Base-by-base conservation (phyloP, 2,329 filamentous ascomycete species). In the Myriosclerotinia duriaeana region DNA sequence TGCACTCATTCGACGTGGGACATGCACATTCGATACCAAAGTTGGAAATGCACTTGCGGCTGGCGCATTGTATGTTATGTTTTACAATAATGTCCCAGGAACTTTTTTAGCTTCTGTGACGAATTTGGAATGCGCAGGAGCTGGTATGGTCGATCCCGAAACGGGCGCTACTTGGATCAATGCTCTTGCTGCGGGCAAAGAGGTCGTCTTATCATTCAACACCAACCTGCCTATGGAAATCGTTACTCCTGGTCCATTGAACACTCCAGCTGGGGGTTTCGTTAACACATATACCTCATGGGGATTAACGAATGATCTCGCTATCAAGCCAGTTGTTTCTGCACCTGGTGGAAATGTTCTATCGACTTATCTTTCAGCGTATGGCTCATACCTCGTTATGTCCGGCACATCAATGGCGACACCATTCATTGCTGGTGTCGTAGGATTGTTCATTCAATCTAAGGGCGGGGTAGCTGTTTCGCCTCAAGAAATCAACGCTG, bases 1-100 rank as follows among this genome's bases (percentile, higher is more conserved):
- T 42, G 68, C 56, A 36, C 55, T 66, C 30, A 61, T 66, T n/a
- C 48, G 56, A 26, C 66, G 58, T 30, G 67, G 67, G 15, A 61
- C 48, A 15, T 69, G 68, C 40, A 60, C 53, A 17, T 68, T 68
- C 30, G 48, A 64, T 40, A 62, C 30, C 3, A 65, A 68, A 46
- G 14, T 36, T 20, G 15, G 14, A 3, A 60, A 64, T 52, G 48
- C 30, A n/a, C 0, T 65, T 22, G 42, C 36, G 8, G 56, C 42
- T 9, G 53, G 50, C 20, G 53, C 55, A 26, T 9, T 14, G 4
- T 64, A 66, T 34, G 40, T 67, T 8, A 44, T 69, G 8, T 38
- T 69, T 46, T 46, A 46, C 15, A 46, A 46, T 20, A 46, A 46
- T 46, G 44, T 20, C n/a, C 44, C 44, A n/a, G 44, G 44, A 7